Evolutionary conservation across 2,329 filamentous ascomycete species (phyloP), one percentile per base, ranked within the genome.

Genomic region (Phialophora macrospora): DNA sequence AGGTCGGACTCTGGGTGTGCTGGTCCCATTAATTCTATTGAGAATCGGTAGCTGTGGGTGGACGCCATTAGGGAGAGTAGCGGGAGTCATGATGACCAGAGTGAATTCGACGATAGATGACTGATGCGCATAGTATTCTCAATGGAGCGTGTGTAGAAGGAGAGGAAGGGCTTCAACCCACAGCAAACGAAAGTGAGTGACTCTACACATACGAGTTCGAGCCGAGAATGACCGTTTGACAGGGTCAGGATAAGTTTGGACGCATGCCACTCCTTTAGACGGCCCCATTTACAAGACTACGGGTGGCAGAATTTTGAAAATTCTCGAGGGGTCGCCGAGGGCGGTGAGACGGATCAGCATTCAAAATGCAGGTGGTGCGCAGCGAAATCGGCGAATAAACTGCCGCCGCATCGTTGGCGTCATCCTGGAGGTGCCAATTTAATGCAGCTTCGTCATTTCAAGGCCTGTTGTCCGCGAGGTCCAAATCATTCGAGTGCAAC

Each of bases 51-150:
- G 41, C 26, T 48, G 30, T 12, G 46, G 49, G 46, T 64, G 67
- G 48, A 72, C 70, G 61, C 71, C 71, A 69, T 72, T 70, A 60
- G 71, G 54, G 55, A 68, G 61, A 60, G 62, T 63, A 44, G 57
- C 60, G n/a, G 64, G 54, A 60, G 65, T 68, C 65, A 68, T 67
- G 60, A 55, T 64, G 62, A 51, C 55, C 22, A 44, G 24, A 11
- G 55, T 24, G 22, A 38, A 44, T 38, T 41, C 46, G 41, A 38
- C 34, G 26, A 54, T 28, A 22, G 26, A 44, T 32, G 44, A 44
- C 55, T 51, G 48, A 44, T 7, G 38, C 55, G 34, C 67, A 69
- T 69, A 59, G 38, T 55, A 62, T 34, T 49, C 44, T 48, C 41
- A 62, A 1, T 32, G 12, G 17, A 24, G 49, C 60, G 54, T 26